Conservation (phyloP, 352 stramenopile species). For the Phytophthora macrochlamydospora region DNA sequence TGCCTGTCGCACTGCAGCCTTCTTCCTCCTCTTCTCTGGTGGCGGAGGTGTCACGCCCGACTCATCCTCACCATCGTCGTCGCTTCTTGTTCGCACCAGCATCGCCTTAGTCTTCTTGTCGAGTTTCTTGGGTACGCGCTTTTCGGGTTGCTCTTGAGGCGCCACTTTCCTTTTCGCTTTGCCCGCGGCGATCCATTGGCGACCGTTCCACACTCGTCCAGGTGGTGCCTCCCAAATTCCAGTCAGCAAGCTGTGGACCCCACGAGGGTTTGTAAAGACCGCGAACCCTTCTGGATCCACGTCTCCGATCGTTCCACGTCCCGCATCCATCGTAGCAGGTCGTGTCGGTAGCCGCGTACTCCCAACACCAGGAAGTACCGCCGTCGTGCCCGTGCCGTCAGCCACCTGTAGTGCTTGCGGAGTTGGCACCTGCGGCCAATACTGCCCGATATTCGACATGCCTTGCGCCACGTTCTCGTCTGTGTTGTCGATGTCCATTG, state of each 20-base stretch:
- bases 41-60: no score
- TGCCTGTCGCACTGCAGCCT: background rate
- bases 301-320: background rate
- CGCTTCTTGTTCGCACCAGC: background rate
- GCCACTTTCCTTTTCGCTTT: background rate
- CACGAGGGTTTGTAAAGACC: constrained; percentile 7
- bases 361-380: constrained; percentile 8
- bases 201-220: constrained; percentile 2
- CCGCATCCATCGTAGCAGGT: background rate
- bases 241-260: background rate
- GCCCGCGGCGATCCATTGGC: constrained; percentile 1
- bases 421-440: background rate
- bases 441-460: constrained; percentile 2
- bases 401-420: background rate
- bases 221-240: background rate
- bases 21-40: background rate
- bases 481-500: background rate
- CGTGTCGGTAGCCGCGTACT: background rate
- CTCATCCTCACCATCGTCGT: no score
- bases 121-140: background rate
- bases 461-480: constrained; percentile 1
- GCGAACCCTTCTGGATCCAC: constrained; percentile 1
- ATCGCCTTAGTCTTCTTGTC: background rate
- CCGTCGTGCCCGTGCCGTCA: background rate
- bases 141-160: background rate